phyloP scores from a whole-genome alignment of 768 basidiomycete genomes.

The Kwoniella sp. region DNA sequence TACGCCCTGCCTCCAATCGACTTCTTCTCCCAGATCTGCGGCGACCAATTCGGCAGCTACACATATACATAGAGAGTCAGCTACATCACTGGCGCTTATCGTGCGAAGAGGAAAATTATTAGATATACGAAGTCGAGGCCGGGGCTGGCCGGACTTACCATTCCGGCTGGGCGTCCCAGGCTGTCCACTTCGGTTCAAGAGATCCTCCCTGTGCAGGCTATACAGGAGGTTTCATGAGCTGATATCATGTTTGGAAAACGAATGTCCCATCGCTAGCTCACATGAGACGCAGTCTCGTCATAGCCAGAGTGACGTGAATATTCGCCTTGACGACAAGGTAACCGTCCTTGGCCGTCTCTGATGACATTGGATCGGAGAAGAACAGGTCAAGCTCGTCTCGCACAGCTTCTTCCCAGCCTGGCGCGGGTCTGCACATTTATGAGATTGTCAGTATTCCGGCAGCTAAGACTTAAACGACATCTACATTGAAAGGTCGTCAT shows the following conservation, averaged over 20 bases:
- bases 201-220: constrained; percentile 36
- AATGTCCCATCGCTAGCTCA: constrained; percentile 14
- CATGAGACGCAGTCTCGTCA: constrained; percentile 42
- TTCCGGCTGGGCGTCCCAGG: constrained; percentile 28
- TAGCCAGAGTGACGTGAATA: constrained; percentile 44
- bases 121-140: too few species aligned
- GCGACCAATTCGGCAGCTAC: constrained; percentile 34
- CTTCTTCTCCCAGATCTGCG: constrained; percentile 31
- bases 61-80: background rate
- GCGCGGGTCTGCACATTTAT: constrained; percentile 27
- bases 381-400: constrained; percentile 38
- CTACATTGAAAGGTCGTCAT: background rate
- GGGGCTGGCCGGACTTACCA: constrained; percentile 16
- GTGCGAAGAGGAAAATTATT: background rate
- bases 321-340: constrained; percentile 39
- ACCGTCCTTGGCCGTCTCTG: constrained; percentile 37
- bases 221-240: background rate
- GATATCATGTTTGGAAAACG: background rate
- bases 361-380: constrained; percentile 36
- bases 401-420: constrained; percentile 40
- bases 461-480: background rate
- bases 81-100: background rate
- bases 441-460: background rate
- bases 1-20: constrained; percentile 33
- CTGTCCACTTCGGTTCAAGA: constrained; percentile 30